Base-by-base conservation (phyloP, 176 grass and related monocot species). In the Alopecurus myosuroides region DNA sequence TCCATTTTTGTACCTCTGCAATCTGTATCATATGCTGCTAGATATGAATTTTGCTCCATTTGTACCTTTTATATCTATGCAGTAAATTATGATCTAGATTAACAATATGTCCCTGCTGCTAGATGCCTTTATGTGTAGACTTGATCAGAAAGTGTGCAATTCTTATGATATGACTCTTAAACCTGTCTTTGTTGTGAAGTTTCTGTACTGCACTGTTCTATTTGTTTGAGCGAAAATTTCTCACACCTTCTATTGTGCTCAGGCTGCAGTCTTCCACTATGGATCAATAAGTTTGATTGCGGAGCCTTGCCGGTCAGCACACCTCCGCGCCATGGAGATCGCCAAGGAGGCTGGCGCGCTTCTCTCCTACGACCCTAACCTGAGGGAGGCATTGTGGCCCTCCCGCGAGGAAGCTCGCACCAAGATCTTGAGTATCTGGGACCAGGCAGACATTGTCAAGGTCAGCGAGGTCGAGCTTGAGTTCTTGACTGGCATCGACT, bases 271-370 rank as follows among this genome's bases (percentile, higher is more conserved):
- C 20, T 98, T 98, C 69, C 95, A 98, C 85, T 98, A 94, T 40
- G 95, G 95, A 84, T 98, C 95, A 76, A 95, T 98, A 87, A 95
- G 95, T 80, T 88, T 98, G 82, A 98, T 98, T 62, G 84, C 92
- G 20, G 95, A 98, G 85, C 92, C 92, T 73, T 95, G 95, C 82
- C 90, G 95, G 65, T 86, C 95, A 34, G 92, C 95, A 29, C 95
- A 98, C 66, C 71, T 98, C 62, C 70, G 81, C 0, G 95, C 95
- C 52, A 95, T 98, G 90, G 84, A 94, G 82, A 45, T 86, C 64
- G 95, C 92, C 31, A 98, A 93, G 60, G 90, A 93, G 81, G 92
- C 92, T 9, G 95, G 95, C 3, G 95, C 91, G 18, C 85, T 98
- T 40, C 92, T 98, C 34, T 98, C 95, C 34, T 98, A 98, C 74